Evolutionary conservation across 768 basidiomycete genomes (phyloP), one percentile per base, ranked within the genome.

Genomic region (Macrolepiota albuminosa): DNA sequence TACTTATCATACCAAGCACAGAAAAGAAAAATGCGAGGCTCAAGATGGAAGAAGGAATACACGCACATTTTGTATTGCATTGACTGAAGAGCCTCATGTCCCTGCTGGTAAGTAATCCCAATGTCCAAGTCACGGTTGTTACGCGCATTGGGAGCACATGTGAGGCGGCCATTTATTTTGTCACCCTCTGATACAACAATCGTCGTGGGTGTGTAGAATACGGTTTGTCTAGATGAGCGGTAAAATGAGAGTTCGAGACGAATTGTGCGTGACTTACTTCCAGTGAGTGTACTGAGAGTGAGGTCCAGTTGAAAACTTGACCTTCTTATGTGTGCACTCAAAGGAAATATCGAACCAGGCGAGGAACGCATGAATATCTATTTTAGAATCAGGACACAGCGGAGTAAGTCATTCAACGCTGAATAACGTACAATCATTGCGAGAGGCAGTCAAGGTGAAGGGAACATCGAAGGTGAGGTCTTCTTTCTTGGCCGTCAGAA

Each of bases 331-430:
- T 58, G 93, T 94, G 72, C 90, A 94, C 59, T 91, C 89, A 78
- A 99, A 99, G 45, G 87, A 82, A 69, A 96, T 89, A 72, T 99
- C 97, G 76, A 99, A 99, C 97, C 97, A 99, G 37, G 94, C 95
- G 53, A 99, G 86, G 86, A 98, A 97, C 26, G 97, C 97, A 70
- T 99, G 97, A 31, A 94, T 81, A 71, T 95, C 95, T 98, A 56
- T 59, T 48, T 9, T 6, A 14, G 18, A 31, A 29, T 60, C 31
- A 47, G 37, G 16, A 60, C n/a, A 37, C 14, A 26, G 9, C 9
- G 6, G 37, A 39, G 31, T 58, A 52, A 4, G 18, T 34, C 11
- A 16, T 31, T 49, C 37, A 57, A 56, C 18, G 24, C 42, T 45
- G 34, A 24, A 46, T 9, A n/a, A 78, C 88, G 62, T 65, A 97